Percentiles rank a stretch among this genome's conserved stretches.
Evolutionary conservation across 495 filamentous ascomycete species (phyloP).

Genomic region (Aspergillus olivimuriae): DNA sequence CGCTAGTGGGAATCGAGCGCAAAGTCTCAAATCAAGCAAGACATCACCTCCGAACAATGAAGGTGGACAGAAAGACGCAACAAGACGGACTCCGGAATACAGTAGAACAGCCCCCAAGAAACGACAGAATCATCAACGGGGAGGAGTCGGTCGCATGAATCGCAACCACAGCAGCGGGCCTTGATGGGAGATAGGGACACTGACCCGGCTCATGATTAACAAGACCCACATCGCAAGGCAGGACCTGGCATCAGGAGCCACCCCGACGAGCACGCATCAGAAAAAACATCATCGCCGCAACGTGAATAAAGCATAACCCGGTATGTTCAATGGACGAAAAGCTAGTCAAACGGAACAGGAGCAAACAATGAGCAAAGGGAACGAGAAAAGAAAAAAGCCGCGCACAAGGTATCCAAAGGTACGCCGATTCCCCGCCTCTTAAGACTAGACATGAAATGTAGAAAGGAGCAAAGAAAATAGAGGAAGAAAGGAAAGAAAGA

Average conservation of each 20-base stretch:
- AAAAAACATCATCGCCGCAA: constrained; percentile 8
- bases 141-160: no score
- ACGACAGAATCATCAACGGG: constrained; percentile 23
- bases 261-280: constrained; percentile 9
- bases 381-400: constrained; percentile 11
- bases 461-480: constrained; percentile 9
- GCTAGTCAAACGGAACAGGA: no score
- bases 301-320: constrained; percentile 14
- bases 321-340: constrained; percentile 20
- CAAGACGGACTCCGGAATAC: no score
- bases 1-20: constrained; percentile 16
- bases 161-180: no score
- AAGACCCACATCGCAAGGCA: no score
- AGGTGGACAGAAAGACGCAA: constrained; percentile 13
- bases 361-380: constrained; percentile 16
- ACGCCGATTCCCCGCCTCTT: constrained; percentile 31
- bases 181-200: no score
- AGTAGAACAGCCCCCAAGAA: no score
- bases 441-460: constrained; percentile 16
- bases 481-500: constrained; percentile 4
- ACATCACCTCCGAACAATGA: neutral
- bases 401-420: constrained; percentile 29
- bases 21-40: constrained; percentile 8
- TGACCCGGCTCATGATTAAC: no score
- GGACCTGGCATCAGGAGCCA: neutral